These are phyloP conservation scores for Chalciporus sphaerocephalus DNA, from an alignment of 768 basidiomycete species.

Conservation along the genomic window DNA sequence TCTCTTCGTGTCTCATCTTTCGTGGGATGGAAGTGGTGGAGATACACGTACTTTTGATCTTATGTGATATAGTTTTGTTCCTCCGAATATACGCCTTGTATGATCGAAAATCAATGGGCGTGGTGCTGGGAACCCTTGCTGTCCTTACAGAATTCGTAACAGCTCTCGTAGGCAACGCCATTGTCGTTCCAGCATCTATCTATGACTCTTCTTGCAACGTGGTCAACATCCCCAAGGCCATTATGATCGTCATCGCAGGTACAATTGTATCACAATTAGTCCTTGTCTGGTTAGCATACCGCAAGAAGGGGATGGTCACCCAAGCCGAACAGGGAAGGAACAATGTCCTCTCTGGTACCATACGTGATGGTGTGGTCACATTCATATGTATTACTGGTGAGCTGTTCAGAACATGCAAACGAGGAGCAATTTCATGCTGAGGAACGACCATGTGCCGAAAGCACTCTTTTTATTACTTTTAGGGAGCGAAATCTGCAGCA, in stretches of 20 bases:
- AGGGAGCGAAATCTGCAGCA: neutral
- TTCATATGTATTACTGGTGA: constrained; percentile 17
- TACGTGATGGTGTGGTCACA: constrained; percentile 20
- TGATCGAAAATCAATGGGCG: neutral
- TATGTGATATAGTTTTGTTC: constrained; percentile 18
- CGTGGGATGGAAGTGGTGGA: constrained; percentile 12
- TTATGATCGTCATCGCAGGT: constrained; percentile 7
- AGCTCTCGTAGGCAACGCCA: neutral
- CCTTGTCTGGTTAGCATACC: constrained; percentile 19
- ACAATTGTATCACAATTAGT: constrained; percentile 10
- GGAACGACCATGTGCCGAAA: neutral
- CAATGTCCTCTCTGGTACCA: constrained; percentile 16
- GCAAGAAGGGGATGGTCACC: constrained; percentile 4
- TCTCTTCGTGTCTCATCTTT: constrained; percentile 11
- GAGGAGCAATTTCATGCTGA: neutral
- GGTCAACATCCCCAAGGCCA: neutral
- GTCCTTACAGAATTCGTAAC: constrained; percentile 12
- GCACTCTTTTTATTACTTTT: constrained; percentile 13
- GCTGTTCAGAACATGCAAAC: neutral
- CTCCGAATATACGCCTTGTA: constrained; percentile 23
- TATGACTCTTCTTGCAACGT: constrained; percentile 20
- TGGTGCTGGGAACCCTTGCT: neutral
- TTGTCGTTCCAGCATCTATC: neutral
- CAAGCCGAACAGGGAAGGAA: neutral
- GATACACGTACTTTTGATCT: constrained; percentile 10